phyloP scores from a whole-genome alignment of 352 stramenopile species.

The Globisporangium barbulae region DNA sequence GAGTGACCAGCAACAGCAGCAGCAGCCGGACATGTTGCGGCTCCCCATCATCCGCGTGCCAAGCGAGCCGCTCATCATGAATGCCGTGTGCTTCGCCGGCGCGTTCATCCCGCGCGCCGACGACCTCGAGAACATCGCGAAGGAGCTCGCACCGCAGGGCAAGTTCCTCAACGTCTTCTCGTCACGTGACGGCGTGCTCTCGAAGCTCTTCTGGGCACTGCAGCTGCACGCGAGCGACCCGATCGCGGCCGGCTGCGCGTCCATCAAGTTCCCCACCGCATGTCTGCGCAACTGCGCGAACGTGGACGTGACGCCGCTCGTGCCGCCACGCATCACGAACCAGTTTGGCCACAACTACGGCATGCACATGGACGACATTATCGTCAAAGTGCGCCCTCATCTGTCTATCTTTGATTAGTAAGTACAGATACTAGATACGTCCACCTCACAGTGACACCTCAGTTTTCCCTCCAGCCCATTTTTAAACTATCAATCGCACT shows the following conservation, averaged over 20 bases:
- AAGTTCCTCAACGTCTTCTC: slow-evolving; percentile 84
- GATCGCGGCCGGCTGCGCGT: slow-evolving; percentile 49
- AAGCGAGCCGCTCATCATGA: slow-evolving; percentile 30
- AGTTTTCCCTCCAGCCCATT: neutral
- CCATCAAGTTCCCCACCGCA: slow-evolving; percentile 15
- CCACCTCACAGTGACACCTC: slow-evolving; percentile 5
- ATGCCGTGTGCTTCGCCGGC: slow-evolving; percentile 67
- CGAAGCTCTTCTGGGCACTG: slow-evolving; percentile 72
- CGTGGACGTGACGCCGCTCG: slow-evolving; percentile 68
- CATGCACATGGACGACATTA: slow-evolving; percentile 62
- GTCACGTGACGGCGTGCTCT: slow-evolving; percentile 61
- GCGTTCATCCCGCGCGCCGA: slow-evolving; percentile 50
- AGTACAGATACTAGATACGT: neutral
- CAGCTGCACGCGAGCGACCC: slow-evolving; percentile 39
- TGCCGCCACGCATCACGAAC: slow-evolving; percentile 52
- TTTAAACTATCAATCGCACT: neutral
- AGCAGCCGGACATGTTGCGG: neutral
- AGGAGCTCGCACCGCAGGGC: slow-evolving; percentile 33
- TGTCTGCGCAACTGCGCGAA: slow-evolving; percentile 33
- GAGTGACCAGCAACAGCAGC: neutral
- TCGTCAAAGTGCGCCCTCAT: slow-evolving; percentile 42
- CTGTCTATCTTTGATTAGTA: slow-evolving; percentile 15
- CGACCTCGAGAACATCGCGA: slow-evolving; percentile 33
- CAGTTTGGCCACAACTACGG: slow-evolving; percentile 83
- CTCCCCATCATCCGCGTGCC: neutral